Base-by-base conservation (phyloP, 805 yeast species). In the Tetrapisispora namnaoensis region DNA sequence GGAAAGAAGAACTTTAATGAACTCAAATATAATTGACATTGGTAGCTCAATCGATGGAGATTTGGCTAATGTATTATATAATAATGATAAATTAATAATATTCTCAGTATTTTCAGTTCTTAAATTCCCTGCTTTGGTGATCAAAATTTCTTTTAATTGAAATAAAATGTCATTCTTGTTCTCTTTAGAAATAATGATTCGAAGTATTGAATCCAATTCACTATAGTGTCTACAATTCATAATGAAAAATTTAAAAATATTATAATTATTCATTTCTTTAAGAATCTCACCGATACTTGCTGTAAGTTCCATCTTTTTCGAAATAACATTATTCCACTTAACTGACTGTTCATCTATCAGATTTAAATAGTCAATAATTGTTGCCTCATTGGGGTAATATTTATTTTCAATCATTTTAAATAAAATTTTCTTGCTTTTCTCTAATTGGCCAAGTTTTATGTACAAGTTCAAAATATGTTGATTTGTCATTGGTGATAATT, bases 141-240 rank as follows among this genome's bases (percentile, higher is more conserved):
- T 27, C 4, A 45, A 14, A 3, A 17, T 16, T 32, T 39, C 35
- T 16, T 17, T 22, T 14, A 45, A 24, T 2, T n/a, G 3, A 11
- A 2, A 4, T 24, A 55, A 37, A 18, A 59, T 49, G 11, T 51
- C 53, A 35, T 45, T 51, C 17, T 41, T 41, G 27, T 50, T 39
- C 16, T 46, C 42, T 9, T 57, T 51, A 6, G 40, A 48, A 10
- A 45, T 32, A 3, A 57, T 44, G 13, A 57, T 51, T 9, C 43
- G 39, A 16, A 61, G 28, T 30, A 64, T 35, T 21, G 51, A 44
- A n/a, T 28, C 24, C 1, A 62, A 42, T 43, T 62, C 66, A 20
- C 53, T 49, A 36, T 46, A 50, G 45, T 59, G 60, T n/a, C 55
- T 38, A 53, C 63, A 60, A 39, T 54, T 49, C 8, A 57, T 52